phyloP scores from a whole-genome alignment of 129 eudicot species.

The Saposhnikovia divaricata region DNA sequence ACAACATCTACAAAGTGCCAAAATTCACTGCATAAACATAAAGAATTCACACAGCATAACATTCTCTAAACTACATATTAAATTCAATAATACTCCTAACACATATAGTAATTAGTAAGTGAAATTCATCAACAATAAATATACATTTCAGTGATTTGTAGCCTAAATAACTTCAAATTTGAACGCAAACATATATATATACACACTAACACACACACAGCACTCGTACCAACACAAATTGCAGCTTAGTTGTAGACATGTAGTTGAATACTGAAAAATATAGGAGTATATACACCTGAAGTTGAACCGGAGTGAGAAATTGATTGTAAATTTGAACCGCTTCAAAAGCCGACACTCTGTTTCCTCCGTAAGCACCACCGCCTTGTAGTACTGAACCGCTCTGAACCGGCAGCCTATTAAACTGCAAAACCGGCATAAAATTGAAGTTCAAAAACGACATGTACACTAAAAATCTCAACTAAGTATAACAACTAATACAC shows the following conservation, averaged over 20 bases:
- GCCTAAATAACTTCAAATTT: background rate
- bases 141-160: background rate
- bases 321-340: background rate
- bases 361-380: background rate
- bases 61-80: background rate
- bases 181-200: background rate
- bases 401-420: background rate
- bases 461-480: background rate
- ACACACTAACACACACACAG: background rate
- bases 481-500: background rate
- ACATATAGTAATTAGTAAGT: background rate
- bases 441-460: background rate
- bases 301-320: constrained; percentile 3
- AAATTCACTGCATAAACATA: background rate
- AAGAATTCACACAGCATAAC: background rate
- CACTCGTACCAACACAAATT: background rate
- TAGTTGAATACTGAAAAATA: background rate
- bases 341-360: background rate
- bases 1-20: background rate
- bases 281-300: background rate
- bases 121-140: background rate
- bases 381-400: background rate
- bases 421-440: background rate
- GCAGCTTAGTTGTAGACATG: background rate
- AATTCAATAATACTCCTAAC: background rate